These are phyloP conservation scores for Fraxinus nigra DNA, from an alignment of 305 asterid species.

Conservation along the genomic window DNA sequence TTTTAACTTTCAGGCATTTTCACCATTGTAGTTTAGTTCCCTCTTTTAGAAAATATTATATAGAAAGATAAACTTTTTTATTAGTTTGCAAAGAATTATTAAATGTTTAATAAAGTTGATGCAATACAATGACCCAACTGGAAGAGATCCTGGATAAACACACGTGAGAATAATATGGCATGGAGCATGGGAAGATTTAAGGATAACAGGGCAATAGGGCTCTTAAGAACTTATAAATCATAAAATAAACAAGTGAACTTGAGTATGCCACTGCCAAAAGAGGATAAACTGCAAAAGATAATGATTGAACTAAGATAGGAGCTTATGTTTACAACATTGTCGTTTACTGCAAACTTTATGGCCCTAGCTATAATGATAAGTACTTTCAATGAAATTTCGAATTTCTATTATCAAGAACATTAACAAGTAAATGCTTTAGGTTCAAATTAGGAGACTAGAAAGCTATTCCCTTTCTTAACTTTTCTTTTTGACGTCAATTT, in stretches of 20 bases:
- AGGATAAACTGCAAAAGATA: background rate
- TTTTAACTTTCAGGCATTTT: background rate
- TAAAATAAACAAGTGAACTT: background rate
- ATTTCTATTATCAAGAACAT: background rate
- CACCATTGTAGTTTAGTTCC: background rate
- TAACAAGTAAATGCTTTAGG: background rate
- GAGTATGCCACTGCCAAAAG: background rate
- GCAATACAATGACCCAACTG: background rate
- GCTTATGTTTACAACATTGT: background rate
- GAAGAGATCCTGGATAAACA: background rate
- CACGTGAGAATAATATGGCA: background rate
- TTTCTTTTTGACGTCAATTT: background rate
- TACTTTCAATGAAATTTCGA: background rate
- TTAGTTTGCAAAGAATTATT: background rate
- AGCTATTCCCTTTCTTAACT: background rate
- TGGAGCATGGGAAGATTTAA: background rate
- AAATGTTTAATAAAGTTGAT: background rate
- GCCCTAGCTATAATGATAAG: slow-evolving; percentile 8
- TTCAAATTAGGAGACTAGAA: background rate
- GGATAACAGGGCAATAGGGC: background rate
- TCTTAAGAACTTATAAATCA: background rate
- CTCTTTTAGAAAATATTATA: background rate
- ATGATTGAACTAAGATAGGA: background rate
- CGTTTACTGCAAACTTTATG: background rate
- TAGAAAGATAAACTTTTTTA: background rate